These are phyloP conservation scores for Paramecium pentaurelia DNA, from an alignment of 73 alveolate genomes.

Conservation along the genomic window DNA sequence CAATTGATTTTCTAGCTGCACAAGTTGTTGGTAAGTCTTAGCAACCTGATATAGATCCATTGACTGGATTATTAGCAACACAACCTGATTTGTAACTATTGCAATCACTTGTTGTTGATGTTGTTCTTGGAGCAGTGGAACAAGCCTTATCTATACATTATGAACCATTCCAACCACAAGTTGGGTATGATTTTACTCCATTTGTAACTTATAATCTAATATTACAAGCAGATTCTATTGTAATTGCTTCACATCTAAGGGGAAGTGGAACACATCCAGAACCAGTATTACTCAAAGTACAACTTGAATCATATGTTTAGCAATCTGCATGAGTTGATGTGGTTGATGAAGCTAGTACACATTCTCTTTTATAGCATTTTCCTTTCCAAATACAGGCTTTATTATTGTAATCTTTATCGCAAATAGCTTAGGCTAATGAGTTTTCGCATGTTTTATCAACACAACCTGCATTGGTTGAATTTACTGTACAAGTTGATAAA, in stretches of 20 bases:
- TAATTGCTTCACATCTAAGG: neutral
- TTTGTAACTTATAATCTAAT: neutral
- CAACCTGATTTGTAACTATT: neutral
- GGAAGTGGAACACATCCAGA: neutral
- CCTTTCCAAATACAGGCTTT: neutral
- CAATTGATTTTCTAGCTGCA: neutral
- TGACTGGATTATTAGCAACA: neutral
- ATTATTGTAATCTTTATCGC: neutral
- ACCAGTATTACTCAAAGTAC: neutral
- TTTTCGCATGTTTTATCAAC: neutral
- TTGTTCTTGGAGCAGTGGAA: neutral
- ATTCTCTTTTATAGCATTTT: neutral
- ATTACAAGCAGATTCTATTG: neutral
- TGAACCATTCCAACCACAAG: neutral
- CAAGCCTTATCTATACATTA: neutral
- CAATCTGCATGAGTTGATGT: neutral
- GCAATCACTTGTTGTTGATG: neutral
- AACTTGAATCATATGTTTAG: neutral
- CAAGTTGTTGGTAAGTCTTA: neutral
- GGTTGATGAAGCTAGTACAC: neutral
- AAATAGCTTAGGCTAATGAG: neutral
- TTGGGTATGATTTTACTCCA: neutral
- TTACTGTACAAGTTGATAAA: neutral
- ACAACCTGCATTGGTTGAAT: neutral
- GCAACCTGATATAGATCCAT: neutral